Percentiles rank a stretch among this genome's conserved stretches.
Evolutionary conservation across 176 grass and related monocot species (phyloP).

Genomic region (Oryza officinalis): DNA sequence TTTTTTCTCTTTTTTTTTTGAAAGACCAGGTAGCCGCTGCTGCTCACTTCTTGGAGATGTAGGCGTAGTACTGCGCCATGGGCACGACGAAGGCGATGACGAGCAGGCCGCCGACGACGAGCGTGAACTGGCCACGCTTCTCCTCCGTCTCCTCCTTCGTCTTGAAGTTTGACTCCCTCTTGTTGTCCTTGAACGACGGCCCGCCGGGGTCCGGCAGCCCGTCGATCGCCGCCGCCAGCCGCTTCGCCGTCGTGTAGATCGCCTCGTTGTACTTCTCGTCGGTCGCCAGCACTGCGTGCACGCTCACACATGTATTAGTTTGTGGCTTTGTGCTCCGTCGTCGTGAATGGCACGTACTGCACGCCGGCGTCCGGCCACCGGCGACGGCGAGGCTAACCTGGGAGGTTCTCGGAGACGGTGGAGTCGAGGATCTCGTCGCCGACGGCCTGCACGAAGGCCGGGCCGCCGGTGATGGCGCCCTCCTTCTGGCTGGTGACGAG

Average conservation of each 20-base stretch:
- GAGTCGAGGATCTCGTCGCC: constrained; percentile 78
- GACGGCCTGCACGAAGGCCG: constrained; percentile 77
- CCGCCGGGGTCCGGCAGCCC: constrained; percentile 86
- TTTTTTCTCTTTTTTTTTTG: background rate
- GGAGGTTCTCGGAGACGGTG: constrained; percentile 91
- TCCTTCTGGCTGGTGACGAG: constrained; percentile 99
- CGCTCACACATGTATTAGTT: background rate
- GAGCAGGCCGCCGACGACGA: constrained; percentile 91
- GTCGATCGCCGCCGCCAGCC: constrained; percentile 81
- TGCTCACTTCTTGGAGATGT: constrained; percentile 90
- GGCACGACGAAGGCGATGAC: constrained; percentile 98
- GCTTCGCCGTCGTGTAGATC: constrained; percentile 58
- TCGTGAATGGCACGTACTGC: background rate
- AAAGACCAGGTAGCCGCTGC: background rate
- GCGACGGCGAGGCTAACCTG: constrained; percentile 41
- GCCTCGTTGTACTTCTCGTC: constrained; percentile 99
- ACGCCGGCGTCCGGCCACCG: too few relatives aligned
- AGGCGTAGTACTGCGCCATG: constrained; percentile 99
- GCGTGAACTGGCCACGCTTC: constrained; percentile 94
- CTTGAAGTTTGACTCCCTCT: constrained; percentile 94
- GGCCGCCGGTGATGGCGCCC: constrained; percentile 92
- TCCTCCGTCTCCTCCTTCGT: constrained; percentile 88
- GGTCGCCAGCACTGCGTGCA: constrained; percentile 74
- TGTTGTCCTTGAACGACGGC: constrained; percentile 87
- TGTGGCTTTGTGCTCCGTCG: background rate